Percentiles rank a stretch among this genome's conserved stretches.
Evolutionary conservation across 345 rosid species (phyloP).

Genomic region (Lagerstroemia speciosa): DNA sequence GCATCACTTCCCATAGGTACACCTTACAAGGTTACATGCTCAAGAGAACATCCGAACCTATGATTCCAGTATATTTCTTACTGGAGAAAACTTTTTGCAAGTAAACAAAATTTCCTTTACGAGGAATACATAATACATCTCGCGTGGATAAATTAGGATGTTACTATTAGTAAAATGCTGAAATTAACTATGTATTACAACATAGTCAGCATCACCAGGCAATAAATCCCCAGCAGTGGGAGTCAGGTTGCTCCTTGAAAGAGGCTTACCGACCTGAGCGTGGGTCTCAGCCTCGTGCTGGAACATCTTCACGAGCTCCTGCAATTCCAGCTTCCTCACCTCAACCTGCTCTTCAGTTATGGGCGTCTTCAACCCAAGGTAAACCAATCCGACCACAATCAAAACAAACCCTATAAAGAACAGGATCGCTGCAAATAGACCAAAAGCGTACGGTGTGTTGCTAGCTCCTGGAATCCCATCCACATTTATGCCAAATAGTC

Average conservation of each 20-base stretch:
- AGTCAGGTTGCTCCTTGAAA: slow-evolving; percentile 43
- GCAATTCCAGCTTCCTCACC: slow-evolving; percentile 68
- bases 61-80: too few relatives aligned
- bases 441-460: slow-evolving; percentile 80
- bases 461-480: slow-evolving; percentile 87
- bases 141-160: not conserved
- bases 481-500: slow-evolving; percentile 94
- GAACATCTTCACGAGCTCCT: slow-evolving; percentile 75
- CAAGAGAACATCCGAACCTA: too few relatives aligned
- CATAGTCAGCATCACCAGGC: slow-evolving; percentile 34
- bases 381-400: slow-evolving; percentile 56
- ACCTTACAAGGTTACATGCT: too few relatives aligned
- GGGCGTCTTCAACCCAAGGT: slow-evolving; percentile 72
- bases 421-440: slow-evolving; percentile 55
- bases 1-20: too few relatives aligned
- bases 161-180: not conserved
- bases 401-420: slow-evolving; percentile 42
- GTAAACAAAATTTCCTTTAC: not conserved
- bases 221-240: slow-evolving; percentile 71
- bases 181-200: slow-evolving; percentile 32
- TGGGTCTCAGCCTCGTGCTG: slow-evolving; percentile 98
- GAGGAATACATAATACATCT: not conserved
- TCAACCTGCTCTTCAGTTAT: slow-evolving; percentile 53
- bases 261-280: slow-evolving; percentile 55
- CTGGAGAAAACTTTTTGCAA: not conserved